Percentiles rank a stretch among this genome's conserved stretches.
Evolutionary conservation across 257 asterid genomes (phyloP).

Genomic region (Solanum sparsipilum): DNA sequence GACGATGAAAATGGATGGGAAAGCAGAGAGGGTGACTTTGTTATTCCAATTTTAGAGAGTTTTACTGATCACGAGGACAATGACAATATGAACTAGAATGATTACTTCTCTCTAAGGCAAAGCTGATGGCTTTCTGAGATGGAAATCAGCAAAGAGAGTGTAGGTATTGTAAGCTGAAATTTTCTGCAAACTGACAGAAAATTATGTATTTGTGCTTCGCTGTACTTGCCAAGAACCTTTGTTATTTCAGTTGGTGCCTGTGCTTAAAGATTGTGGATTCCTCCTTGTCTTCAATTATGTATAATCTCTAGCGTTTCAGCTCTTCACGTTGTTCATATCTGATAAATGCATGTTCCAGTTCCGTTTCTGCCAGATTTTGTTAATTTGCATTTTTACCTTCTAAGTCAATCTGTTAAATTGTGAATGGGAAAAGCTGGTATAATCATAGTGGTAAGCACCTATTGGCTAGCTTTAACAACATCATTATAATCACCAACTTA

Average conservation of each 20-base stretch:
- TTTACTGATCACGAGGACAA: background rate
- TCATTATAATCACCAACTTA: background rate
- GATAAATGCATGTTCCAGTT: background rate
- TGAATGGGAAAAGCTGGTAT: background rate
- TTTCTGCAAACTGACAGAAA: background rate
- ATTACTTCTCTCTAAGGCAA: background rate
- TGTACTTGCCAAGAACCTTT: background rate
- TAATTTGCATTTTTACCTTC: background rate
- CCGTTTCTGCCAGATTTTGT: background rate
- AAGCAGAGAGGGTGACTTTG: constrained; percentile 46
- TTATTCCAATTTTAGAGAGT: constrained; percentile 39
- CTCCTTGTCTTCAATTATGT: background rate
- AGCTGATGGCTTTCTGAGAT: background rate
- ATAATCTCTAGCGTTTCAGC: background rate
- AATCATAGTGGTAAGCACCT: background rate
- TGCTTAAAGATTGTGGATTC: background rate
- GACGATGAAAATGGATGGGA: constrained; percentile 2
- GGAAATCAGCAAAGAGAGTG: background rate
- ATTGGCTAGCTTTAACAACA: background rate
- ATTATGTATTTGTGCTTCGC: background rate
- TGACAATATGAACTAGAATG: background rate
- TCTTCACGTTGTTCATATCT: background rate
- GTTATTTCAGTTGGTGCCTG: background rate
- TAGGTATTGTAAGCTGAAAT: background rate
- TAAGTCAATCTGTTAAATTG: background rate